phyloP scores from a whole-genome alignment of 2,329 filamentous ascomycete genomes.

The Fusarium tupiense region DNA sequence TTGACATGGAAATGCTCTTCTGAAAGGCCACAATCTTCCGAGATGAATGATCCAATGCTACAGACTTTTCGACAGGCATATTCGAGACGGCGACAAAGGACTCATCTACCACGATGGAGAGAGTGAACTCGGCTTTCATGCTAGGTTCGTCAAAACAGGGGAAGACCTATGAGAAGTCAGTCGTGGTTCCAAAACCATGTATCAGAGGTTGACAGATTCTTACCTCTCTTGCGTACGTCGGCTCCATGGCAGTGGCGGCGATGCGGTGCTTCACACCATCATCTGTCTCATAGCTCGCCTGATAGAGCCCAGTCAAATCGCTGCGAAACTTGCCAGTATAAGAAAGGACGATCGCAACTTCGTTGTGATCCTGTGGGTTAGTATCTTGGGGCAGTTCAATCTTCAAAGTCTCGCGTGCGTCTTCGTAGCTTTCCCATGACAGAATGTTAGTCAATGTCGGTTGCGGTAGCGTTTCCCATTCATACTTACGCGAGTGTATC shows the following conservation, averaged over 20 bases:
- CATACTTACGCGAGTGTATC: fast-evolving
- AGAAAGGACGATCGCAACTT: fast-evolving
- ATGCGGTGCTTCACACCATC: not conserved
- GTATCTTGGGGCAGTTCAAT: fast-evolving
- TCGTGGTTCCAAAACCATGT: not conserved
- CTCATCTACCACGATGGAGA: not conserved
- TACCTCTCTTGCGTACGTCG: not conserved
- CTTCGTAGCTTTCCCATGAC: not conserved
- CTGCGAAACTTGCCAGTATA: not conserved
- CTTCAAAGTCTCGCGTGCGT: fast-evolving
- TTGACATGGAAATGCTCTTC: not conserved
- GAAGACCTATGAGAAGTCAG: not conserved
- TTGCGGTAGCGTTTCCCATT: fast-evolving
- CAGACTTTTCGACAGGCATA: fast-evolving
- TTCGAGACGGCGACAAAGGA: not conserved
- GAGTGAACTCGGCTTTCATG: not conserved
- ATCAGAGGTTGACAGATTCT: fast-evolving
- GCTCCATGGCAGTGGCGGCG: not conserved
- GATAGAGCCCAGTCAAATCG: not conserved
- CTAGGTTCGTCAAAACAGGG: fast-evolving
- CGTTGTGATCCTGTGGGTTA: fast-evolving
- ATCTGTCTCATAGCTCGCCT: not conserved
- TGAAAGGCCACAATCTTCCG: not conserved
- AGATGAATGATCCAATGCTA: fast-evolving
- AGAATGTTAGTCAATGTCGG: fast-evolving